Base-by-base conservation (phyloP, 2,329 filamentous ascomycete genomes). In the Cladosporium sp. region DNA sequence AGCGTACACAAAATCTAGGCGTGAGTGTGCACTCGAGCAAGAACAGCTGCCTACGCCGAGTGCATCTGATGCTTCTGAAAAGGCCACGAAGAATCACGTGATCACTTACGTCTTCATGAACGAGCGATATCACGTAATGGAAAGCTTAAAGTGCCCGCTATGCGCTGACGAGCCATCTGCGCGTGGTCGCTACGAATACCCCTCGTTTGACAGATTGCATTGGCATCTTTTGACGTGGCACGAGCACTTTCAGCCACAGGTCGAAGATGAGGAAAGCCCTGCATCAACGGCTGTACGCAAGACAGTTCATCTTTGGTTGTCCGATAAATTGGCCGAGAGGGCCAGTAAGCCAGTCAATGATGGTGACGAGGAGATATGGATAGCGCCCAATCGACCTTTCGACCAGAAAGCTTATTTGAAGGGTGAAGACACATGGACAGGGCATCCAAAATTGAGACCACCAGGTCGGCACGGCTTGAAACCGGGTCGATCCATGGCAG, bases 141-240 rank as follows among this genome's bases (percentile, higher is more conserved):
- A 57, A 12, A n/a, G 49, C 7, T 49, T 55, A 38, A 32, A 43
- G 15, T 51, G 52, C 25, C 43, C 39, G 2, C 15, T 46, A 1
- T 52, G 50, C 18, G 50, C 50, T 2, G 38, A 38, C 33, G 25
- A 20, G 15, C 6, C 25, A 27, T 20, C 33, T 15, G 20, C 27
- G 2, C 25, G 38, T 15, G 42, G 35, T 39, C 36, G 25, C 19
- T 18, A 48, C 3, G 54, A 56, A 27, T 57, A 61, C 38, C 41
- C 57, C 9, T 59, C 57, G 7, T 59, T 64, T 32, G 56, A 57
- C 15, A 52, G 58, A 32, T 57, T 73, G 3, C 58, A 63, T 11
- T 58, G 67, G 45, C 71, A 73, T 47, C 52, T 68, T 5, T 50
- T 62, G 5, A 49, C 55, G 13, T 59, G 58, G 51, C 70, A 73